A percentile compares a stretch with the other conserved stretches of the same genome.
Conservation (phyloP, 345 rosid genomes). For the Arabidopsis thaliana region DNA sequence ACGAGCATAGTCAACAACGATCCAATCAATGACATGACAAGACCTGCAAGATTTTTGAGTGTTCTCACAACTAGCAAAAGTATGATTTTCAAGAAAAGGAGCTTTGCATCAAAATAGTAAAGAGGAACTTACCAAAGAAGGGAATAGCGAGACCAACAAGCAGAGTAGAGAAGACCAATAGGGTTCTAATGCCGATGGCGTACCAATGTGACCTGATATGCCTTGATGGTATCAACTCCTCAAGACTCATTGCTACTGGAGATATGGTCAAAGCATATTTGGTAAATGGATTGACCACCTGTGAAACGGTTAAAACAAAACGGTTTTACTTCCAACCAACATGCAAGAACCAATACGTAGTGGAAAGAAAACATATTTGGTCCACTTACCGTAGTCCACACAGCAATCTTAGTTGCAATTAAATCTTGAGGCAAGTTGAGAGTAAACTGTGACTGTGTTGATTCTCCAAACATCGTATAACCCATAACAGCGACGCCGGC, state of each 20-base stretch:
- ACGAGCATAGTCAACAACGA: constrained; percentile 94
- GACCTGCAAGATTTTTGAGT: constrained; percentile 55
- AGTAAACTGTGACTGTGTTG: constrained; percentile 78
- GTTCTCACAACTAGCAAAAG: background rate
- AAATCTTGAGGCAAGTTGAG: constrained; percentile 89
- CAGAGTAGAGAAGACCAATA: constrained; percentile 81
- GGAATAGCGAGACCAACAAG: constrained; percentile 79
- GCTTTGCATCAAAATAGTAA: constrained; percentile 16
- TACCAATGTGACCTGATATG: constrained; percentile 67
- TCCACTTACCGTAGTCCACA: constrained; percentile 87
- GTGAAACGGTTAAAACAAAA: constrained; percentile 34
- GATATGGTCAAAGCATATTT: constrained; percentile 95
- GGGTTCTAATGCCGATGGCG: constrained; percentile 72
- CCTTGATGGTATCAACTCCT: constrained; percentile 82
- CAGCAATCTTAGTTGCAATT: constrained; percentile 91
- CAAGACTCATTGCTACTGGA: constrained; percentile 95
- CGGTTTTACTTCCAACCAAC: background rate
- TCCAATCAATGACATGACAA: constrained; percentile 93
- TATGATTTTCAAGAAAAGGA: background rate
- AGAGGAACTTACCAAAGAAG: constrained; percentile 70
- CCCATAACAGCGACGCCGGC: constrained; percentile 89
- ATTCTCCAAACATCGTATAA: constrained; percentile 88
- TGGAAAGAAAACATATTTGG: background rate
- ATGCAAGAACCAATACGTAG: background rate
- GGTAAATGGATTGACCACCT: constrained; percentile 97